phyloP scores from a whole-genome alignment of 2,329 filamentous ascomycete genomes.

The Rhynchosporium graminicola region DNA sequence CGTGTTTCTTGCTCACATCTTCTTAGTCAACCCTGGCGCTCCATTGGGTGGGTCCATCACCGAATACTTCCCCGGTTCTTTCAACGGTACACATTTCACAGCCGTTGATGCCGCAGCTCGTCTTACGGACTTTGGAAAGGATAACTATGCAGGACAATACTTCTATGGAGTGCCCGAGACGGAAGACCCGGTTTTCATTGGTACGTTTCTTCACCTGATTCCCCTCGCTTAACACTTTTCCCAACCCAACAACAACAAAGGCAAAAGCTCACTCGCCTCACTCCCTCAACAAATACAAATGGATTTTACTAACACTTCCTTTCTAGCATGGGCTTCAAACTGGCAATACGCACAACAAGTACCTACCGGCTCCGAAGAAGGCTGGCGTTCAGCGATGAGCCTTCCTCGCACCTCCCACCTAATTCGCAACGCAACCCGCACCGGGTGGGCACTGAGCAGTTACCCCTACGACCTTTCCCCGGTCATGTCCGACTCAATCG shows the following conservation, averaged over 20 bases:
- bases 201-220: slow-evolving; percentile 25
- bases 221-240: not conserved
- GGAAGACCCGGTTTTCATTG: slow-evolving; percentile 47
- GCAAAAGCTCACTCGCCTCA: not conserved
- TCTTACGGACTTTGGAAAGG: slow-evolving; percentile 51
- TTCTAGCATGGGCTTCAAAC: slow-evolving; percentile 58
- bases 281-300: not conserved
- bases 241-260: not conserved
- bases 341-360: slow-evolving; percentile 59
- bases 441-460: slow-evolving; percentile 54
- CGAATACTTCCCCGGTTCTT: slow-evolving; percentile 58
- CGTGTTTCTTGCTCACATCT: not conserved
- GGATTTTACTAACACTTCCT: slow-evolving; percentile 25
- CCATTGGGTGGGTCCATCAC: slow-evolving; percentile 56
- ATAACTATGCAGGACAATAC: slow-evolving; percentile 59
- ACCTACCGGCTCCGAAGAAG: slow-evolving; percentile 53
- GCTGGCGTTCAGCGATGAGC: slow-evolving; percentile 55
- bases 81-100: slow-evolving; percentile 64
- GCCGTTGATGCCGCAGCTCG: slow-evolving; percentile 47
- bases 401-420: slow-evolving; percentile 56
- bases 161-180: slow-evolving; percentile 49
- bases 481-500: slow-evolving; percentile 44
- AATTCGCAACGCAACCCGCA: slow-evolving; percentile 48
- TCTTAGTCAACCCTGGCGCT: slow-evolving; percentile 54
- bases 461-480: slow-evolving; percentile 51